Percentiles rank a stretch among this genome's conserved stretches.
phyloP scores from a whole-genome alignment of 2,329 filamentous ascomycete species.

The Pestalotiopsis sp. region DNA sequence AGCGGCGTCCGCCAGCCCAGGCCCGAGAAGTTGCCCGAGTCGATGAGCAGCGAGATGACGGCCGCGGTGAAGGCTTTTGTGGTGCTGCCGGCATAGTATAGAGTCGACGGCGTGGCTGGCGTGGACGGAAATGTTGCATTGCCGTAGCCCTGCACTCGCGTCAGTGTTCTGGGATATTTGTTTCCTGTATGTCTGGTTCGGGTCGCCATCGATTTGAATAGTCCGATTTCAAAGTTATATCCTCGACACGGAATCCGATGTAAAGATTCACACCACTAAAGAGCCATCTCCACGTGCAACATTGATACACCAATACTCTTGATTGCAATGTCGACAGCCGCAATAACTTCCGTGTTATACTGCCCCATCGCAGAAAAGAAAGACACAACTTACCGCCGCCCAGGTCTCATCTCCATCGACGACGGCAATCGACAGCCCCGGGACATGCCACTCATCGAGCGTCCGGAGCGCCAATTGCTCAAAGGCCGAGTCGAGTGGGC shows the following conservation, averaged over 20 bases:
- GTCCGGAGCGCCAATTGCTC: slow-evolving; percentile 11
- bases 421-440: slow-evolving; percentile 48
- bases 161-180: background rate
- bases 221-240: background rate
- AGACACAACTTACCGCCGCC: slow-evolving; percentile 33
- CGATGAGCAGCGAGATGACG: slow-evolving; percentile 46
- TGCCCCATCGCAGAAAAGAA: background rate
- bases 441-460: slow-evolving; percentile 44
- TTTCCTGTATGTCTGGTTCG: too few relatives aligned
- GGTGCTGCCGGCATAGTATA: slow-evolving; percentile 55
- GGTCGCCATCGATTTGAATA: background rate
- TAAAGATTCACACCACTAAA: background rate
- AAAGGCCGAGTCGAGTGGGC: slow-evolving; percentile 19
- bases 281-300: too few relatives aligned
- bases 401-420: slow-evolving; percentile 44
- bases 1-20: slow-evolving; percentile 48
- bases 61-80: slow-evolving; percentile 57
- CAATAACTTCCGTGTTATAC: background rate
- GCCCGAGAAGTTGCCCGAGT: slow-evolving; percentile 36
- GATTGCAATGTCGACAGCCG: background rate
- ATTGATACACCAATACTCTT: background rate
- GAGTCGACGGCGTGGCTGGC: slow-evolving; percentile 43
- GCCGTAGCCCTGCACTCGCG: slow-evolving; percentile 41
- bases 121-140: slow-evolving; percentile 34
- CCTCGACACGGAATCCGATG: background rate